A percentile compares a stretch with the other conserved stretches of the same genome.
Evolutionary conservation across 1,284 basidiomycete genomes (phyloP).

Genomic region (Sporisorium reilianum): DNA sequence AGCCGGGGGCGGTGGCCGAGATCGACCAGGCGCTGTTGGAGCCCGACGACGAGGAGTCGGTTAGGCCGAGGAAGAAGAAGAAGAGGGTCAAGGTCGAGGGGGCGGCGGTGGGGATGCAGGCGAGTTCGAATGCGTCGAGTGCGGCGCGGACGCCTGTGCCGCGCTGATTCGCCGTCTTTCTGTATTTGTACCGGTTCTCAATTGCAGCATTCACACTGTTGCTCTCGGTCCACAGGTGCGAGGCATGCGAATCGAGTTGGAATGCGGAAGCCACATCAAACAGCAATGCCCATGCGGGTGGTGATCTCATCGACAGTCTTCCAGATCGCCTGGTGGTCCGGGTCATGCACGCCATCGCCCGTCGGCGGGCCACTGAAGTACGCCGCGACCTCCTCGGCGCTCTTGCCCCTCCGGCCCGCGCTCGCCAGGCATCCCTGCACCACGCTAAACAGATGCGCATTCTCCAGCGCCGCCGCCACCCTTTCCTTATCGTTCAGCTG

Average conservation of each 20-base stretch:
- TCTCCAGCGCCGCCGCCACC: conserved; percentile 96
- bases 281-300: conserved; percentile 37
- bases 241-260: too few relatives aligned
- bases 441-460: conserved; percentile 84
- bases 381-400: conserved; percentile 34
- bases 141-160: conserved; percentile 26
- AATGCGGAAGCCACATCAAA: conserved; percentile 15
- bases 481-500: conserved; percentile 99
- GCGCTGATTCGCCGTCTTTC: conserved; percentile 10
- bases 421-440: conserved; percentile 85
- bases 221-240: neutral
- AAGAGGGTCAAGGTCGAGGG: conserved; percentile 24
- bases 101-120: neutral
- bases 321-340: conserved; percentile 40
- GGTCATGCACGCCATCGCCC: conserved; percentile 11
- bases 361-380: conserved; percentile 29
- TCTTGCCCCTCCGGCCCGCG: conserved; percentile 71
- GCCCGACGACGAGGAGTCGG: conserved; percentile 49
- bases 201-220: too few relatives aligned
- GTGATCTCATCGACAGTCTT: conserved; percentile 53
- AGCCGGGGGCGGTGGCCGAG: conserved; percentile 41
- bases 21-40: conserved; percentile 50
- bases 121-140: conserved; percentile 14
- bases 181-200: conserved; percentile 12
- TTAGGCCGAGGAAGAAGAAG: conserved; percentile 35